Percentiles rank a stretch among this genome's conserved stretches.
Evolutionary conservation across 2,329 filamentous ascomycete genomes (phyloP).

Genomic region (Leptographium flavum): DNA sequence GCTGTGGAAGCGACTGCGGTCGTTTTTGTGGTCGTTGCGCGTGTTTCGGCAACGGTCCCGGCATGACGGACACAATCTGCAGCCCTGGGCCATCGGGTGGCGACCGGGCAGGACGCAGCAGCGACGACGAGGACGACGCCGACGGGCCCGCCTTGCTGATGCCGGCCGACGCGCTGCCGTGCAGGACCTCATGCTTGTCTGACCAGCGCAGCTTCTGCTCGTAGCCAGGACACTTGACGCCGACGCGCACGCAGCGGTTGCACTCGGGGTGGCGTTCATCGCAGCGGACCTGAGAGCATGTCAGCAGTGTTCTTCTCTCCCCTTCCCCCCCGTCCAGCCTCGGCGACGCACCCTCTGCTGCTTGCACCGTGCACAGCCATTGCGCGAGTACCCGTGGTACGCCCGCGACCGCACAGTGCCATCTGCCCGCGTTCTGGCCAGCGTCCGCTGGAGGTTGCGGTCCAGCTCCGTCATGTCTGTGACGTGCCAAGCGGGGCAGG

Average conservation of each 20-base stretch:
- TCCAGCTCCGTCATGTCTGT: background rate
- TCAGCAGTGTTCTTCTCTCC: no score
- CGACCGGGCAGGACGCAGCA: background rate
- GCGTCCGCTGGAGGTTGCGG: conserved; percentile 1
- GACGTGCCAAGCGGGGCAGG: background rate
- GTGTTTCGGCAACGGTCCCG: background rate
- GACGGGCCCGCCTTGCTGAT: background rate
- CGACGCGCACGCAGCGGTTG: conserved; percentile 26
- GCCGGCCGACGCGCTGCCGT: background rate
- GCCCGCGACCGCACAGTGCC: conserved; percentile 5
- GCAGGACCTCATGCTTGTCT: conserved; percentile 29
- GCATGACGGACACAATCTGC: background rate
- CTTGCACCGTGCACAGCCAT: conserved; percentile 11
- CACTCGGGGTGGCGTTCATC: conserved; percentile 16
- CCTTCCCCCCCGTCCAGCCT: no score
- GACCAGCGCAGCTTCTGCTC: conserved; percentile 31
- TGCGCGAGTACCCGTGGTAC: conserved; percentile 12
- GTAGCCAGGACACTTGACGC: conserved; percentile 29
- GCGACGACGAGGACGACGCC: background rate
- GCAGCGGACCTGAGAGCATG: conserved; percentile 7
- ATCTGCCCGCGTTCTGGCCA: background rate
- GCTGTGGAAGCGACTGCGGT: background rate
- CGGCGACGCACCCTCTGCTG: conserved; percentile 7
- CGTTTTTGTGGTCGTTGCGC: background rate
- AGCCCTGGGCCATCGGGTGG: background rate